A percentile compares a stretch with the other conserved stretches of the same genome.
phyloP scores from a whole-genome alignment of 805 yeast genomes.

The Schwanniomyces yamadae region DNA sequence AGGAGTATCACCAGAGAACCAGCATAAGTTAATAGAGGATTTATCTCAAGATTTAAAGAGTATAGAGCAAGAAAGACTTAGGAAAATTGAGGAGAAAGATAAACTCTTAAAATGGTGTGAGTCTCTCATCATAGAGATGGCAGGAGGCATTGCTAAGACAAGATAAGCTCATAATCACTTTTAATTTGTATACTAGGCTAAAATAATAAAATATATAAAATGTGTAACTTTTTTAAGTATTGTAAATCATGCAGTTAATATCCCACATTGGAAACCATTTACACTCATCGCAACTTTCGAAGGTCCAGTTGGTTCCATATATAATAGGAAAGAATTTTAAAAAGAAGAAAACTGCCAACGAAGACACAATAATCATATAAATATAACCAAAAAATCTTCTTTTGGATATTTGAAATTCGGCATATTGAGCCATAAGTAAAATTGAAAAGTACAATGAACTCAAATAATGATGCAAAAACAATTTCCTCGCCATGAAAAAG shows the following conservation, averaged over 20 bases:
- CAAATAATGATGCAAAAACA: slow-evolving; percentile 47
- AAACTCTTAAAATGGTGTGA: slow-evolving; percentile 60
- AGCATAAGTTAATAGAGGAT: slow-evolving; percentile 58
- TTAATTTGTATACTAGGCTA: too few species aligned
- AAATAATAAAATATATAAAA: too few species aligned
- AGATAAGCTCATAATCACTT: too few species aligned
- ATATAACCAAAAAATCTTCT: slow-evolving; percentile 24
- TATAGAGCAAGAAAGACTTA: slow-evolving; percentile 57
- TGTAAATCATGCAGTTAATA: slow-evolving; percentile 32
- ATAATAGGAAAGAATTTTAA: slow-evolving; percentile 39
- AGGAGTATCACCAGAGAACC: slow-evolving; percentile 77
- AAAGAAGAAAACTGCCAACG: slow-evolving; percentile 25
- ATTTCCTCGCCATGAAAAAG: slow-evolving; percentile 36
- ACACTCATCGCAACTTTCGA: slow-evolving; percentile 34
- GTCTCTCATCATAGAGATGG: slow-evolving; percentile 58
- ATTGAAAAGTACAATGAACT: slow-evolving; percentile 52
- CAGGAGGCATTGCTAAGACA: slow-evolving; percentile 52
- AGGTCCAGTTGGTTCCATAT: slow-evolving; percentile 48
- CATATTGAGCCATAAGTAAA: slow-evolving; percentile 41
- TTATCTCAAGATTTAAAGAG: slow-evolving; percentile 61
- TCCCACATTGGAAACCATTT: slow-evolving; percentile 44
- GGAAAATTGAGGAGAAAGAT: slow-evolving; percentile 64
- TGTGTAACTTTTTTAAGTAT: slow-evolving; percentile 11
- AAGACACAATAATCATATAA: slow-evolving; percentile 17
- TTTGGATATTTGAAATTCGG: slow-evolving; percentile 40